Conservation (phyloP, 495 filamentous ascomycete species). For the Podospora comata region DNA sequence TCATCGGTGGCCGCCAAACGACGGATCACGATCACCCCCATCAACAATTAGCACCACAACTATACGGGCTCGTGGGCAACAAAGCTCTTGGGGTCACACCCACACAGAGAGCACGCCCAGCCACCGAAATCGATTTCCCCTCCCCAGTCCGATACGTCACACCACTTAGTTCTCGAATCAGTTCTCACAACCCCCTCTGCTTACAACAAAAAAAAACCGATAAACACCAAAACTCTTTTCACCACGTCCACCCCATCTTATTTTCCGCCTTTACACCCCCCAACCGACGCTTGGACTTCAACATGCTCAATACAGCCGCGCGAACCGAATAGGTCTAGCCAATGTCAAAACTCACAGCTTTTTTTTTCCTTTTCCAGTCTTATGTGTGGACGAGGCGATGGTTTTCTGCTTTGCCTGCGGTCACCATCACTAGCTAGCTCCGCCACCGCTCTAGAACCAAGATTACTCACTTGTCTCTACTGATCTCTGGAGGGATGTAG, state of each 20-base stretch:
- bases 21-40: background rate
- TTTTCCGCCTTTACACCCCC: conserved; percentile 11
- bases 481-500: conserved; percentile 27
- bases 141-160: background rate
- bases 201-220: background rate
- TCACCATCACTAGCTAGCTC: background rate
- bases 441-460: background rate
- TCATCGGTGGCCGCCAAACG: conserved; percentile 22
- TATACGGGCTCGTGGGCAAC: background rate
- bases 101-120: background rate
- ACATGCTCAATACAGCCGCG: conserved; percentile 18
- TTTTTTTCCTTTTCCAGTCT: background rate
- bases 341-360: background rate
- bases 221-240: background rate
- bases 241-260: conserved; percentile 16
- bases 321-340: conserved; percentile 19
- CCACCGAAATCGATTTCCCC: background rate
- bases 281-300: conserved; percentile 19
- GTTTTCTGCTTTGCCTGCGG: background rate
- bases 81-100: background rate
- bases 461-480: conserved; percentile 16
- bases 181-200: background rate
- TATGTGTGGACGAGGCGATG: background rate
- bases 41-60: conserved; percentile 7
- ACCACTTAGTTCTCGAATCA: background rate